Base-by-base conservation (phyloP, 805 yeast genomes). In the Maudiozyma serrabonitensis region DNA sequence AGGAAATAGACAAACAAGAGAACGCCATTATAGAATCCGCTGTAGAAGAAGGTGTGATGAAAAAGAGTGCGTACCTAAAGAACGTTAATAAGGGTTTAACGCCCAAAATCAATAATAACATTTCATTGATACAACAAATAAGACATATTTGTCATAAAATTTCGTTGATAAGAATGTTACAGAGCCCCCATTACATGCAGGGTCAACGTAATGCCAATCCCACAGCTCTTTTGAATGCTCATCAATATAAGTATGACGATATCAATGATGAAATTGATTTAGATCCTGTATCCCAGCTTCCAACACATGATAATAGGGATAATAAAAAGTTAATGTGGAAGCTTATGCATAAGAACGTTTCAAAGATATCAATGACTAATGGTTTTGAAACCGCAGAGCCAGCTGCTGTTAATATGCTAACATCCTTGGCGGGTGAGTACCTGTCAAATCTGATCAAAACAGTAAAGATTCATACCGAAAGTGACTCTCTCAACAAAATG, bases 341-440 rank as follows among this genome's bases (percentile, higher is more conserved):
- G 1, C 79, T 86, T 0, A 68, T 93, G 69, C 75, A 79, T 54
- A 80, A 84, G 56, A 78, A 83, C 40, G 79, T 87, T 0, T 78
- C 90, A 18, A 87, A 88, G 53, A 69, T 93, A 18, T 80, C 87
- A 1, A 91, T 93, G 98, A 83, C 87, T 40, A 81, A 84, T 41
- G 99, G 99, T 0, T 93, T 87, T 69, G 98, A 93, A 68, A 71
- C 84, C 0, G 78, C 95, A 0, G 87, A 87, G 56, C 79, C 84
- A 12, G 71, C 74, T 45, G 96, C 97, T 6, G 75, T 87, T 25
- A 84, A 86, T 53, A 77, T 87, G 2, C 67, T 93, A 49, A 79
- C 96, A 0, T 95, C 88, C 55, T 66, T 93, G 32, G 91, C 97
- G 0, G 91, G 87, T 45, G 82, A 76, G 52, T 90, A 86, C 60